Conservation (phyloP, 768 basidiomycete genomes). For the Tricholoma sp. region DNA sequence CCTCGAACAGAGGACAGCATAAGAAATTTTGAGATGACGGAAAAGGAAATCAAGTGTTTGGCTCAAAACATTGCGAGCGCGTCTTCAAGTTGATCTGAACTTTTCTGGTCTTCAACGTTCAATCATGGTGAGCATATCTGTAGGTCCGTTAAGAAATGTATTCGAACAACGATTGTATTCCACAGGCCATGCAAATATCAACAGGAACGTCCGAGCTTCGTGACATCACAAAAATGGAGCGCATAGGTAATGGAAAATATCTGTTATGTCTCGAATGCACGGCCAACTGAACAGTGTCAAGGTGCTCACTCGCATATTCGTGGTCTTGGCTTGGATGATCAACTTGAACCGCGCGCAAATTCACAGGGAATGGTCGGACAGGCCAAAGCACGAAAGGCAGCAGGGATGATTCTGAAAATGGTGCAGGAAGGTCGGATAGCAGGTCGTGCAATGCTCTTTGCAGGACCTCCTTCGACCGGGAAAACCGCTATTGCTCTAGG, state of each 20-base stretch:
- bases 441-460: conserved; percentile 93
- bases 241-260: conserved; percentile 54
- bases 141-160: too few relatives aligned
- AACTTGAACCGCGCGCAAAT: conserved; percentile 83
- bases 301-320: conserved; percentile 94
- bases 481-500: conserved; percentile 98
- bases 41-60: conserved; percentile 19
- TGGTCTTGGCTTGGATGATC: conserved; percentile 89
- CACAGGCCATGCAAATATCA: conserved; percentile 59
- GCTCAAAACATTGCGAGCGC: conserved; percentile 3
- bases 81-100: neutral
- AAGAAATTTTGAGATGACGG: conserved; percentile 14
- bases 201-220: conserved; percentile 76
- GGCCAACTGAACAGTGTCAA: conserved; percentile 24
- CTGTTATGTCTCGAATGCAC: neutral
- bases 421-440: conserved; percentile 95
- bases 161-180: neutral
- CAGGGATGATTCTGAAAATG: conserved; percentile 97
- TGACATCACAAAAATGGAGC: conserved; percentile 91
- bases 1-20: conserved; percentile 44
- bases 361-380: conserved; percentile 98
- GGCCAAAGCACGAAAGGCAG: conserved; percentile 92
- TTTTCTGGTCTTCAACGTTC: conserved; percentile 1
- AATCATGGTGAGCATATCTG: conserved; percentile 8
- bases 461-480: conserved; percentile 94